Evolutionary conservation across 306 rosid species (phyloP).

Genomic region (Arachis hypogaea): DNA sequence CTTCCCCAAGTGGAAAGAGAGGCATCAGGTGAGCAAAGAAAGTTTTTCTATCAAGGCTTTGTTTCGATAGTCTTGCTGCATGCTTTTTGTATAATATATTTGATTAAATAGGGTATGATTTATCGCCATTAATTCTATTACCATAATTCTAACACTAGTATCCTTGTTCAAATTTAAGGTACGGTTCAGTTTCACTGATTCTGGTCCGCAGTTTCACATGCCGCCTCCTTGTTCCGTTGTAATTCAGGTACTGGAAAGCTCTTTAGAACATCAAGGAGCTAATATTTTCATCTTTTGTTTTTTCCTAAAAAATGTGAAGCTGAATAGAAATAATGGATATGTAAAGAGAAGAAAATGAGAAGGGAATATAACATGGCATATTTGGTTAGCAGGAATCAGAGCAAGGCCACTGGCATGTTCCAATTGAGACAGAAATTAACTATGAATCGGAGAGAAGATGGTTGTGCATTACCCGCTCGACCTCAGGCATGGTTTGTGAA

Average conservation of each 20-base stretch:
- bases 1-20: slow-evolving; percentile 97
- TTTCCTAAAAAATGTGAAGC: slow-evolving; percentile 13
- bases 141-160: slow-evolving; percentile 29
- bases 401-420: slow-evolving; percentile 90
- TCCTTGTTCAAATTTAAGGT: slow-evolving; percentile 58
- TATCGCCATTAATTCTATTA: slow-evolving; percentile 8
- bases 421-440: slow-evolving; percentile 63
- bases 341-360: slow-evolving; percentile 12
- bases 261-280: slow-evolving; percentile 4
- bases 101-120: slow-evolving; percentile 13
- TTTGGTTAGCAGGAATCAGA: slow-evolving; percentile 80
- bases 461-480: slow-evolving; percentile 73
- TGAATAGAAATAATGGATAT: slow-evolving; percentile 10
- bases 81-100: background rate
- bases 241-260: slow-evolving; percentile 63
- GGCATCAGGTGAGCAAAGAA: slow-evolving; percentile 81
- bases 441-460: slow-evolving; percentile 74
- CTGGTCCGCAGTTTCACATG: slow-evolving; percentile 88
- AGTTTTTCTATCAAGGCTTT: background rate
- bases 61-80: slow-evolving; percentile 12
- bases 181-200: slow-evolving; percentile 71
- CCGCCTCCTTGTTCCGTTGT: slow-evolving; percentile 95
- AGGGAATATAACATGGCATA: slow-evolving; percentile 33
- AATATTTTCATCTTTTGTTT: slow-evolving; percentile 14
- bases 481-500: slow-evolving; percentile 37